phyloP scores from a whole-genome alignment of 2,329 filamentous ascomycete genomes.

The Trichoderma cornu-damae region DNA sequence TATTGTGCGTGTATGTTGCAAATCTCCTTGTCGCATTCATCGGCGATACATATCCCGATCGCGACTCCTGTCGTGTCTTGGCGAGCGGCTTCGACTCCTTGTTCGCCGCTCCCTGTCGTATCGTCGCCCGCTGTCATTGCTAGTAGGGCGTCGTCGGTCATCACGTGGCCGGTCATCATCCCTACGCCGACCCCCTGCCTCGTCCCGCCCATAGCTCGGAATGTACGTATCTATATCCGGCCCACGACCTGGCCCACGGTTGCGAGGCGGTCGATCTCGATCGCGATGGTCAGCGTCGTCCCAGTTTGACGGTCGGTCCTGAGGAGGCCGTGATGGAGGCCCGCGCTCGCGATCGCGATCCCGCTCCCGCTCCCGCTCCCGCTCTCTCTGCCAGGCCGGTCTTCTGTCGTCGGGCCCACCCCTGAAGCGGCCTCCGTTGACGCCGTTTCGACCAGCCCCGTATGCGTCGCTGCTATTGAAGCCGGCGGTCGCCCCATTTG shows the following conservation, averaged over 20 bases:
- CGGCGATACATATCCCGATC: slow-evolving; percentile 44
- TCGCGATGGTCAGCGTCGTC: slow-evolving; percentile 40
- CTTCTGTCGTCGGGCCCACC: slow-evolving; percentile 43
- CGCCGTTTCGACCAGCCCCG: slow-evolving; percentile 41
- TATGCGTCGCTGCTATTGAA: slow-evolving; percentile 50
- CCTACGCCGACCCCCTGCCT: slow-evolving; percentile 30
- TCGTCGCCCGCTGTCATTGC: slow-evolving; percentile 33
- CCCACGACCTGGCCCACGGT: slow-evolving; percentile 29
- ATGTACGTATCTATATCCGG: slow-evolving; percentile 48
- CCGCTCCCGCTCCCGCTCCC: slow-evolving; percentile 46
- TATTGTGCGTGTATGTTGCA: background rate
- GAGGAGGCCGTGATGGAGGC: slow-evolving; percentile 48
- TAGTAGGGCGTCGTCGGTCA: slow-evolving; percentile 31
- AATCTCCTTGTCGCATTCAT: background rate
- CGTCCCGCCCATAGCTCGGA: slow-evolving; percentile 41
- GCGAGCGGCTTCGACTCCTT: slow-evolving; percentile 39
- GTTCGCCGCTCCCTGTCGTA: slow-evolving; percentile 40
- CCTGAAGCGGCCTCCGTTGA: slow-evolving; percentile 43
- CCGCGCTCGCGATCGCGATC: slow-evolving; percentile 49
- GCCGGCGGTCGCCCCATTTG: slow-evolving; percentile 42
- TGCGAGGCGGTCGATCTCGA: slow-evolving; percentile 36
- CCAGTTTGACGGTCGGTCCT: slow-evolving; percentile 28
- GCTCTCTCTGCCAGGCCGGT: slow-evolving; percentile 52
- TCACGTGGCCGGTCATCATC: slow-evolving; percentile 31
- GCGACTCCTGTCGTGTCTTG: slow-evolving; percentile 35